A percentile compares a stretch with the other conserved stretches of the same genome.
These are phyloP conservation scores for Marasmius sp. DNA, from an alignment of 1,284 basidiomycete genomes.

Conservation along the genomic window DNA sequence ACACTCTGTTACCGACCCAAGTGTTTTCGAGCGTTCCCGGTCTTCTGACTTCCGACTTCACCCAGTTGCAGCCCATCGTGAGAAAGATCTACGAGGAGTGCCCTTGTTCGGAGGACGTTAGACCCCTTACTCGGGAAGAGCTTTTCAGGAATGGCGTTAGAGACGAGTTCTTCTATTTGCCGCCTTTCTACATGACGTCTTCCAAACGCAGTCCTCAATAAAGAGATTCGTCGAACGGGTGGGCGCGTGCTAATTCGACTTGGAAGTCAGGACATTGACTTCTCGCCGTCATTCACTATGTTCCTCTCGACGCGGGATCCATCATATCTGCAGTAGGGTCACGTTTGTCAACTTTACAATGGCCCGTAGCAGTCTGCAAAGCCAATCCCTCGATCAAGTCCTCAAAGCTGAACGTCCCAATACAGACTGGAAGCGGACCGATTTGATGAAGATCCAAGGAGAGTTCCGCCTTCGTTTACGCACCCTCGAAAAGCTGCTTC, in stretches of 20 bases:
- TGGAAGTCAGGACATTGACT: conserved; percentile 99
- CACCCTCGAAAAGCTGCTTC: conserved; percentile 89
- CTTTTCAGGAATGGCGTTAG: conserved; percentile 56
- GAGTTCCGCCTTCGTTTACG: conserved; percentile 94
- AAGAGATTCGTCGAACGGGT: conserved; percentile 92
- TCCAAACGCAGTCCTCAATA: conserved; percentile 91
- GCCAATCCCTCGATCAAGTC: conserved; percentile 96
- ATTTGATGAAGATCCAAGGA: conserved; percentile 97
- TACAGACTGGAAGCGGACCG: conserved; percentile 95
- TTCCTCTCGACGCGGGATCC: conserved; percentile 98
- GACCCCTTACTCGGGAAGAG: conserved; percentile 57
- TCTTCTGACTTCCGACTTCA: conserved; percentile 58
- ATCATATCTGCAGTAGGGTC: conserved; percentile 95
- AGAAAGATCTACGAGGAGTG: conserved; percentile 52
- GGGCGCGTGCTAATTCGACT: conserved; percentile 97
- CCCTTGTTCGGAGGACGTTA: conserved; percentile 49
- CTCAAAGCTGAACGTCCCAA: conserved; percentile 97
- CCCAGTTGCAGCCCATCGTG: conserved; percentile 43
- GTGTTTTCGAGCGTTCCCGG: conserved; percentile 61
- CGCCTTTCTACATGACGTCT: conserved; percentile 3
- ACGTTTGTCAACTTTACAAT: conserved; percentile 99
- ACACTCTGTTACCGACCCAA: conserved; percentile 50
- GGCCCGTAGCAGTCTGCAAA: conserved; percentile 97
- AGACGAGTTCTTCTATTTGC: conserved; percentile 48
- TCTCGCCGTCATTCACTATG: conserved; percentile 98